Conservation (phyloP, 257 asterid species). For the Oldenlandia corymbosa region DNA sequence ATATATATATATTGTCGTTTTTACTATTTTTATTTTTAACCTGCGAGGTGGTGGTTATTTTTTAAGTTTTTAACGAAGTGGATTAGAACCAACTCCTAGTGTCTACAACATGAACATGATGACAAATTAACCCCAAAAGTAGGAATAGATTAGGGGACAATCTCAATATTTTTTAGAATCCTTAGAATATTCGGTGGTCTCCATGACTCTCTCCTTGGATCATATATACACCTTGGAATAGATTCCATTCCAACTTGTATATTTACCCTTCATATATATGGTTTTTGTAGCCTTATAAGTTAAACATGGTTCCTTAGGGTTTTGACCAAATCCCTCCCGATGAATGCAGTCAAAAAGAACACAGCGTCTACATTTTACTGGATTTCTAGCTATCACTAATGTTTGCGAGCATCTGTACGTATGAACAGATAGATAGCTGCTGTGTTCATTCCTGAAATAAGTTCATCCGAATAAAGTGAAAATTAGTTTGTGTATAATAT, state of each 20-base stretch:
- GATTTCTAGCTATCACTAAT: too few species aligned
- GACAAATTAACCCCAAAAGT: neutral
- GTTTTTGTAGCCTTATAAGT: too few species aligned
- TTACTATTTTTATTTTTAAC: slow-evolving; percentile 3
- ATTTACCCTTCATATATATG: too few species aligned
- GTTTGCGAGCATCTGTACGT: too few species aligned
- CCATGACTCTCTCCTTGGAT: slow-evolving; percentile 2
- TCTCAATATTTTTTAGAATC: slow-evolving; percentile 7
- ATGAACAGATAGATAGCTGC: too few species aligned
- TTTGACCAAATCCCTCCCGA: too few species aligned
- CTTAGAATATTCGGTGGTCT: slow-evolving; percentile 31
- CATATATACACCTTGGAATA: slow-evolving; percentile 15
- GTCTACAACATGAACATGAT: neutral
- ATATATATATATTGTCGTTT: neutral
- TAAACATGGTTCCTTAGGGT: too few species aligned
- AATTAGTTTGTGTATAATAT: too few species aligned
- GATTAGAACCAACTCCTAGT: neutral
- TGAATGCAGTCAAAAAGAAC: too few species aligned
- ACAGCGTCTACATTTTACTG: too few species aligned
- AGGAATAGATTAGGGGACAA: slow-evolving; percentile 11
- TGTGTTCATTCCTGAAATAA: too few species aligned
- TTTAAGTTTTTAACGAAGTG: neutral
- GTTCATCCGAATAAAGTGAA: too few species aligned
- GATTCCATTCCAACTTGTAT: slow-evolving; percentile 25
- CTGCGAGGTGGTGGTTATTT: neutral